Conservation (phyloP, 2,329 filamentous ascomycete genomes). For the Aureobasidium sp. region DNA sequence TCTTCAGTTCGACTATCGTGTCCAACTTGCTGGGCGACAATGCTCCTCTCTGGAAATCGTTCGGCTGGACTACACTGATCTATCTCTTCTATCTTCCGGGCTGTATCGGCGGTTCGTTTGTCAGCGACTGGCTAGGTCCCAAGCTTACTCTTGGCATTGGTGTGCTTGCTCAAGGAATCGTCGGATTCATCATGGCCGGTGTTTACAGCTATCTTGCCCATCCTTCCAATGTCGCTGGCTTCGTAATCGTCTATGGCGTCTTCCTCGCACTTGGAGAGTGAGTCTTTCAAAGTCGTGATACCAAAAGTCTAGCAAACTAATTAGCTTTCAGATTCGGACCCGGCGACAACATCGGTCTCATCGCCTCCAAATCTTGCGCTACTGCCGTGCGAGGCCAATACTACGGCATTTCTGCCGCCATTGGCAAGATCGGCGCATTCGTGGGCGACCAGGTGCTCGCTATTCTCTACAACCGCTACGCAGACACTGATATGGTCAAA, state of each 20-base stretch:
- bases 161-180: conserved; percentile 63
- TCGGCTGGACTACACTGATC: conserved; percentile 84
- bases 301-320: not conserved
- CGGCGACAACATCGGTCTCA: conserved; percentile 82
- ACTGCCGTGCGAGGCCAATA: conserved; percentile 75
- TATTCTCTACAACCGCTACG: conserved; percentile 55
- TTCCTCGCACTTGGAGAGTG: conserved; percentile 68
- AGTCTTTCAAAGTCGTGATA: not conserved
- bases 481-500: conserved; percentile 46
- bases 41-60: conserved; percentile 63
- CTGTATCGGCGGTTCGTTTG: conserved; percentile 66
- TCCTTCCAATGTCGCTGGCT: conserved; percentile 61
- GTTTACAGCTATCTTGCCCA: conserved; percentile 65
- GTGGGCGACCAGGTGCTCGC: conserved; percentile 79
- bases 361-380: conserved; percentile 81
- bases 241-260: conserved; percentile 71
- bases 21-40: conserved; percentile 53
- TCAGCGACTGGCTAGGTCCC: conserved; percentile 73
- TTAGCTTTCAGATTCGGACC: conserved; percentile 53
- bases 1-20: conserved; percentile 75
- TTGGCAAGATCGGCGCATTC: conserved; percentile 71
- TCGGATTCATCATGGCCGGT: conserved; percentile 86
- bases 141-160: conserved; percentile 65
- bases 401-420: conserved; percentile 63
- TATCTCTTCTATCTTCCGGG: conserved; percentile 87